Percentiles rank a stretch among this genome's conserved stretches.
Evolutionary conservation across 2,329 filamentous ascomycete genomes (phyloP).

Genomic region (Salinomyces thailandicus): DNA sequence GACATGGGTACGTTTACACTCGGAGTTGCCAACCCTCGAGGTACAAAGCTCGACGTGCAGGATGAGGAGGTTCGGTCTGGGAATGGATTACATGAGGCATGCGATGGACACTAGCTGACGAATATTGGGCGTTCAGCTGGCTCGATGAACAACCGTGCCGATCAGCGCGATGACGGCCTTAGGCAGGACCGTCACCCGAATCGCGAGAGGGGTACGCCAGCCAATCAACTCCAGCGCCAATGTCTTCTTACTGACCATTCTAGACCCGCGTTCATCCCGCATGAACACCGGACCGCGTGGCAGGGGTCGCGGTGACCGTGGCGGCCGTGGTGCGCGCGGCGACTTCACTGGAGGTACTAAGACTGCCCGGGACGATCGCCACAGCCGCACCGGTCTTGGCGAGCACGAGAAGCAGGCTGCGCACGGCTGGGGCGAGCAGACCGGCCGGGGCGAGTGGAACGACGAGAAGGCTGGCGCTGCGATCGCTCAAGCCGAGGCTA

Average conservation of each 20-base stretch:
- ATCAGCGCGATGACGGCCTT: constrained; percentile 60
- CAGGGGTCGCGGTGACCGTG: constrained; percentile 21
- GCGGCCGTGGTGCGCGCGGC: constrained; percentile 41
- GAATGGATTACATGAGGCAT: too few relatives aligned
- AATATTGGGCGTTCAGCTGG: too few relatives aligned
- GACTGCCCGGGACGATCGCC: constrained; percentile 47
- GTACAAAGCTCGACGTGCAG: neutral
- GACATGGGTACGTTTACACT: constrained; percentile 72
- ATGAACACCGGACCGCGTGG: constrained; percentile 3
- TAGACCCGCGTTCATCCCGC: constrained; percentile 26
- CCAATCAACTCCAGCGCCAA: neutral
- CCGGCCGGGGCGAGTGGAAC: constrained; percentile 68
- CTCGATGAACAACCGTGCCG: constrained; percentile 69
- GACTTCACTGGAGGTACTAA: constrained; percentile 37
- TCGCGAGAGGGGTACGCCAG: constrained; percentile 26
- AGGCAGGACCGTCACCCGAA: constrained; percentile 37
- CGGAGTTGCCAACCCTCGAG: neutral
- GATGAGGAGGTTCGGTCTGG: too few relatives aligned
- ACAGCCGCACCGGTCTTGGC: constrained; percentile 50
- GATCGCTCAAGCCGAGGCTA: constrained; percentile 77
- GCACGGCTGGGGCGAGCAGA: constrained; percentile 74
- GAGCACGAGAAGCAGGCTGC: constrained; percentile 78
- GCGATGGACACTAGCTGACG: too few relatives aligned
- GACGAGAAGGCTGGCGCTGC: constrained; percentile 87
- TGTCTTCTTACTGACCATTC: constrained; percentile 1